Base-by-base conservation (phyloP, 1,284 basidiomycete genomes). In the Tilletia indica region DNA sequence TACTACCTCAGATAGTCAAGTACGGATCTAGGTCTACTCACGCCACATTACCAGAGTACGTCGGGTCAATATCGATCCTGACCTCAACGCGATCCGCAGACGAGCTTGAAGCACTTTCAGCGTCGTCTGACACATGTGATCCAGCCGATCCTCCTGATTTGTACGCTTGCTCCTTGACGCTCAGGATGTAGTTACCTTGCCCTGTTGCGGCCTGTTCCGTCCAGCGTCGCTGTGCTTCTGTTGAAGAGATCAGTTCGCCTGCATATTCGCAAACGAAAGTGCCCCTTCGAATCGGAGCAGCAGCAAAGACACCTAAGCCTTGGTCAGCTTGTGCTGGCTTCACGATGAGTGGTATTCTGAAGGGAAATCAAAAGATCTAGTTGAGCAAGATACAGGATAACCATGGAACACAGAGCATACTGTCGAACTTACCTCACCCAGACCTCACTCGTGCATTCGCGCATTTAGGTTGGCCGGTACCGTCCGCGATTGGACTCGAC, bases 261-360 rank as follows among this genome's bases (percentile, higher is more conserved):
- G 71, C 71, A 39, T 72, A 72, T 6, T 70, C 63, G 64, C 68
- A 69, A 2, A 72, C 61, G 36, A 72, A 72, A 9, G 45, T 31
- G 11, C 71, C 71, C 45, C 67, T 69, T 38, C 42, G 68, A 21
- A 72, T 47, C n/a, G 67, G 49, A 34, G n/a, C 16, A 47, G 49
- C 31, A 6, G 56, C 69, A 49, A 67, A 72, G 14, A 72, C 56
- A 8, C 71, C 71, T 16, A 70, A 56, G 25, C 71, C 12, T 64
- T 39, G 61, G 2, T 14, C 36, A 2, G 38, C 34, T 39, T 19
- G 61, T 34, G 36, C 61, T 5, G 61, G 61, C 38, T 19, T 11
- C 3, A 64, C 36, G 16, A 12, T 42, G 6, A 64, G 61, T 9
- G 61, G 61, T 12, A 64, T 19, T 42, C 61, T 64, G 58, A 34